A percentile compares a stretch with the other conserved stretches of the same genome.
These are phyloP conservation scores for Staphylotrichum longicolle DNA, from an alignment of 495 filamentous ascomycete genomes.

Conservation along the genomic window DNA sequence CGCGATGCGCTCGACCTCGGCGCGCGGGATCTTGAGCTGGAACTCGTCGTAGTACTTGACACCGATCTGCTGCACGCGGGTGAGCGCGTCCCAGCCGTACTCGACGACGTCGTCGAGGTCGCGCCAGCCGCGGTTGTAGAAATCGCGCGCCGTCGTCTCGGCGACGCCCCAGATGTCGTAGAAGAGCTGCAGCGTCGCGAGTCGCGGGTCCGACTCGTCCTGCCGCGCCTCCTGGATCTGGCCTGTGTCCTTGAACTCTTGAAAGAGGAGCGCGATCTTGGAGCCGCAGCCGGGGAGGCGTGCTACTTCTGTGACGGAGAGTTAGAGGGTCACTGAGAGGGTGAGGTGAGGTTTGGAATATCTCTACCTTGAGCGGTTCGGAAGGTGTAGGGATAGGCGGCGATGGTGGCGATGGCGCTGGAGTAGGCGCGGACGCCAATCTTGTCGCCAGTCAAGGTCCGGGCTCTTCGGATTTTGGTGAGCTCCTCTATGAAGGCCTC, in stretches of 20 bases:
- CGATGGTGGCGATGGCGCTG: constrained; percentile 75
- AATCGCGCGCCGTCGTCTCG: constrained; percentile 76
- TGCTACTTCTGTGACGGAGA: constrained; percentile 57
- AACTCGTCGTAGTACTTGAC: constrained; percentile 96
- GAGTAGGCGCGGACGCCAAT: constrained; percentile 87
- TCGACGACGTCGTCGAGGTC: constrained; percentile 77
- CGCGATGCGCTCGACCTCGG: constrained; percentile 71
- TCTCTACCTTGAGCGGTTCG: constrained; percentile 38
- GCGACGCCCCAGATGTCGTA: constrained; percentile 87
- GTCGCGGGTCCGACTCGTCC: constrained; percentile 60
- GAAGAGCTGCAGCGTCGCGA: constrained; percentile 65
- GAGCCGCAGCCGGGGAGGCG: constrained; percentile 75
- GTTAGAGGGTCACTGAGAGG: not conserved
- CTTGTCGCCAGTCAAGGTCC: constrained; percentile 67
- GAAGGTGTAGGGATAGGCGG: constrained; percentile 67
- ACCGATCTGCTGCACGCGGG: constrained; percentile 85
- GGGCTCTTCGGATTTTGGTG: constrained; percentile 67
- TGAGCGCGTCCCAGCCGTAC: constrained; percentile 71
- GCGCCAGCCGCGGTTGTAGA: constrained; percentile 77
- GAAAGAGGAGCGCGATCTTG: constrained; percentile 76
- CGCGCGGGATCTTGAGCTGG: constrained; percentile 62
- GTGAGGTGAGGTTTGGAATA: not conserved
- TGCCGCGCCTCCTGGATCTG: constrained; percentile 60
- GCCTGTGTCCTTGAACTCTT: constrained; percentile 65
- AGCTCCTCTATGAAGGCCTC: constrained; percentile 71